Evolutionary conservation across 2,329 filamentous ascomycete genomes (phyloP), one percentile per base, ranked within the genome.

Genomic region (Colletotrichum caudatum): DNA sequence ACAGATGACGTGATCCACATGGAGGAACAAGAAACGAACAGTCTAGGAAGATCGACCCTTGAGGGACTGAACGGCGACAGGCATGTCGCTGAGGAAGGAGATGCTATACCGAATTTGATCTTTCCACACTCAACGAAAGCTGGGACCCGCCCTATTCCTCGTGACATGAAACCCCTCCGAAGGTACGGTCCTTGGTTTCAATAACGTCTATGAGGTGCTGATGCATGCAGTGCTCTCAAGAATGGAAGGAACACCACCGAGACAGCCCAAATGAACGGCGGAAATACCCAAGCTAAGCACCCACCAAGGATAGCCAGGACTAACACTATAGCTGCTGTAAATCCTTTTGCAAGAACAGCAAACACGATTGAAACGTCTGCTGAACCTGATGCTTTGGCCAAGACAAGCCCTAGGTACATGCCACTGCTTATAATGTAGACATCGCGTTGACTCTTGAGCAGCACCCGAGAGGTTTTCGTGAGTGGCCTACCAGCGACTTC

Each of bases 171-270:
- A 33, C 65, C 69, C 16, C 35, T 56, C 5, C 46, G 46, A 14
- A 71, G 69, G 69, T 71, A 48, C 3, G 58, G n/a, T 1, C 11
- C 23, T 26, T n/a, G 23, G 14, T 20, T 29, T 11, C 4, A 18
- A 46, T 18, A 41, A 35, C 26, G 6, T 7, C 29, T 6, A 50
- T 5, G 2, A 26, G 11, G 6, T 44, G 64, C 64, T 71, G 12
- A 71, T 26, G 1, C n/a, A 26, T 6, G 16, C 18, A 71, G 68
- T 35, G 68, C 37, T 20, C 57, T 71, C 11, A 71, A 71, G 51
- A 67, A 66, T 33, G 37, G 26, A 7, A 69, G 12, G 3, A 56
- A 41, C 33, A 12, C 65, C n/a, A 6, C 6, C 29, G n/a, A n/a
- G n/a, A 14, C 14, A 26, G 26, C 18, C n/a, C 35, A 33, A n/a